Evolutionary conservation across 257 asterid species (phyloP).

Genomic region (Dorcoceras hygrometricum): DNA sequence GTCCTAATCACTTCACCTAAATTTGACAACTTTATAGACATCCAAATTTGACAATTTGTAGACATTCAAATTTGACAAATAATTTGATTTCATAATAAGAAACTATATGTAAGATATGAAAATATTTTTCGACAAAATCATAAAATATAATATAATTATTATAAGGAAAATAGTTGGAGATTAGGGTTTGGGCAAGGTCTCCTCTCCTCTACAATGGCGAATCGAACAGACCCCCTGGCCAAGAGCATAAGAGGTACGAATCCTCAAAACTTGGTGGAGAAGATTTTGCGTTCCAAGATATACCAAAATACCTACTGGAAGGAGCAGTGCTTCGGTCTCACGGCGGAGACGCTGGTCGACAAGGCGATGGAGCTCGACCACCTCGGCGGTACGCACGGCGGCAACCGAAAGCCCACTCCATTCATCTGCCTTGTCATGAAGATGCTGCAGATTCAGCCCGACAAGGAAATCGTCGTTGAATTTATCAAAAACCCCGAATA

Average conservation of each 20-base stretch:
- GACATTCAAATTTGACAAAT: no score
- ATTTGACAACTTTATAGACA: no score
- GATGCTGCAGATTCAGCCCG: constrained; percentile 99
- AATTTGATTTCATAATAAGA: no score
- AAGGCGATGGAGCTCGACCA: constrained; percentile 99
- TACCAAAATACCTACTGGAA: constrained; percentile 88
- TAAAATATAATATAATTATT: no score
- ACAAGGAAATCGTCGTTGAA: constrained; percentile 92
- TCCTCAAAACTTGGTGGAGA: constrained; percentile 92
- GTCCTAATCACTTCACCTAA: no score
- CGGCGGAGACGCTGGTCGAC: constrained; percentile 97
- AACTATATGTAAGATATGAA: no score
- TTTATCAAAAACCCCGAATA: constrained; percentile 91
- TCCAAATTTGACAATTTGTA: no score
- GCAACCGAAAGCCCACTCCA: constrained; percentile 80
- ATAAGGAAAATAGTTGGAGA: no score
- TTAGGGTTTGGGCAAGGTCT: not conserved
- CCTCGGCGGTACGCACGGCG: constrained; percentile 83
- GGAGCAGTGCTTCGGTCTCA: constrained; percentile 91
- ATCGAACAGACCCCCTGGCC: constrained; percentile 87
- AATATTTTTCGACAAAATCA: no score
- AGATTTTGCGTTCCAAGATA: constrained; percentile 77
- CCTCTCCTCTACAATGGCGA: constrained; percentile 52
- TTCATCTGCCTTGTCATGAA: constrained; percentile 84
- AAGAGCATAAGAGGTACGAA: constrained; percentile 90